A percentile compares a stretch with the other conserved stretches of the same genome.
phyloP scores from a whole-genome alignment of 2,329 filamentous ascomycete genomes.

The Epichloe festucae region DNA sequence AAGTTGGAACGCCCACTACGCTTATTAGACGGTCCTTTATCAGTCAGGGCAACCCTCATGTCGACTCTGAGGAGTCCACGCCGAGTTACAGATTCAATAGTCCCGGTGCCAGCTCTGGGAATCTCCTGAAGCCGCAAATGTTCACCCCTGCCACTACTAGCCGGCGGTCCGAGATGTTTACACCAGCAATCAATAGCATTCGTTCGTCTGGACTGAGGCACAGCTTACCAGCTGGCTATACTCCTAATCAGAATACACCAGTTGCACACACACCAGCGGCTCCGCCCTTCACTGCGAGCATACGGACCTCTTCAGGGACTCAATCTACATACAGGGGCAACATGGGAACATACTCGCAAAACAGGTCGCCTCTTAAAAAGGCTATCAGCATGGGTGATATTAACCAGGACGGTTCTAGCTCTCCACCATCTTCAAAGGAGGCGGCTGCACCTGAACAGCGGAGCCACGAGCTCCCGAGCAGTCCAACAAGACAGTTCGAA shows the following conservation, averaged over 20 bases:
- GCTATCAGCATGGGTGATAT: constrained; percentile 50
- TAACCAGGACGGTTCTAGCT: constrained; percentile 25
- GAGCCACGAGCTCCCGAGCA: constrained; percentile 23
- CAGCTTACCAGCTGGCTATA: constrained; percentile 22
- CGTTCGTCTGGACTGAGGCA: constrained; percentile 17
- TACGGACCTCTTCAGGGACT: constrained; percentile 12
- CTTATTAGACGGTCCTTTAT: constrained; percentile 64
- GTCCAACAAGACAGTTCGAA: constrained; percentile 26
- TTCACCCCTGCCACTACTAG: constrained; percentile 4
- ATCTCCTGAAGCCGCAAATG: constrained; percentile 23
- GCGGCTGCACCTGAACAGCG: constrained; percentile 47
- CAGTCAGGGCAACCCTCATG: constrained; percentile 69
- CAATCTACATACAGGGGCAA: constrained; percentile 48
- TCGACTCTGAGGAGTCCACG: constrained; percentile 48
- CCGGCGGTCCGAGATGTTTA: constrained; percentile 20
- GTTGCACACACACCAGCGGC: constrained; percentile 11
- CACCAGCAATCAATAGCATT: constrained; percentile 16
- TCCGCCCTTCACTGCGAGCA: constrained; percentile 11
- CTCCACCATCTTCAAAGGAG: constrained; percentile 47
- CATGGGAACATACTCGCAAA: constrained; percentile 67
- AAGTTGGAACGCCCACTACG: constrained; percentile 41
- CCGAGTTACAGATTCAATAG: constrained; percentile 12
- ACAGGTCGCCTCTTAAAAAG: constrained; percentile 80
- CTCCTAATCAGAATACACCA: constrained; percentile 1
- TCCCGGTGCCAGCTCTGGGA: constrained; percentile 10